phyloP scores from a whole-genome alignment of 768 basidiomycete species.

The Pulveroboletus sp. region DNA sequence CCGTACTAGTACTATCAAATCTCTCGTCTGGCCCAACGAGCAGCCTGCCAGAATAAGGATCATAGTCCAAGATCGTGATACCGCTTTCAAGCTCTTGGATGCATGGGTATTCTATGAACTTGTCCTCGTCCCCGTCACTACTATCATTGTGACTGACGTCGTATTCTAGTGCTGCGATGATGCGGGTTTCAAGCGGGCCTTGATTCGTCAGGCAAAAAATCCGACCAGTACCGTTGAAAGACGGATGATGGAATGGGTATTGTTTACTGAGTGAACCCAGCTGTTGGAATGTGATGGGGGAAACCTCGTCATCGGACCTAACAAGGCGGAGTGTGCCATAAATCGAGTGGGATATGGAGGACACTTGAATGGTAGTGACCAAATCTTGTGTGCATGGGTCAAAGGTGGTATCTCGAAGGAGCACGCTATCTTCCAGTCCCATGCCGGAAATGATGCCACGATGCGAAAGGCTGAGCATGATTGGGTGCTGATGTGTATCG shows the following conservation, averaged over 20 bases:
- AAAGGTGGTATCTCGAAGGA: slow-evolving; percentile 11
- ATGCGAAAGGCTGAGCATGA: slow-evolving; percentile 8
- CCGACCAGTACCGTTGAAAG: slow-evolving; percentile 13
- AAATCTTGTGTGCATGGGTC: slow-evolving; percentile 9
- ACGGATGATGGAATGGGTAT: slow-evolving; percentile 5
- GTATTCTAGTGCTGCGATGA: slow-evolving; percentile 13
- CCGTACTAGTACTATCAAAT: neutral
- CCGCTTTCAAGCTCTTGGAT: neutral
- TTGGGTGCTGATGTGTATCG: neutral
- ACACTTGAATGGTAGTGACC: slow-evolving; percentile 10
- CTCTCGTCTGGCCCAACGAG: slow-evolving; percentile 9
- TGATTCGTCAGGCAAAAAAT: too few relatives aligned
- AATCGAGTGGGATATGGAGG: neutral
- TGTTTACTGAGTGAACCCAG: neutral
- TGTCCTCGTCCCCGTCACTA: neutral
- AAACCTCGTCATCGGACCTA: neutral
- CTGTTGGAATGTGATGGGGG: slow-evolving; percentile 8
- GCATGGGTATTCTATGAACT: slow-evolving; percentile 2
- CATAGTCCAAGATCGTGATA: slow-evolving; percentile 14
- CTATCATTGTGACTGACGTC: slow-evolving; percentile 1
- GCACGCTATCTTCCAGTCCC: neutral
- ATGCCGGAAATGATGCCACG: slow-evolving; percentile 4
- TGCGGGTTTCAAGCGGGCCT: too few relatives aligned
- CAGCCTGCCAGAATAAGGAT: slow-evolving; percentile 20
- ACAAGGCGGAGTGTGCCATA: slow-evolving; percentile 11